Evolutionary conservation across 257 asterid species (phyloP).

Genomic region (Voacanga thouarsii): DNA sequence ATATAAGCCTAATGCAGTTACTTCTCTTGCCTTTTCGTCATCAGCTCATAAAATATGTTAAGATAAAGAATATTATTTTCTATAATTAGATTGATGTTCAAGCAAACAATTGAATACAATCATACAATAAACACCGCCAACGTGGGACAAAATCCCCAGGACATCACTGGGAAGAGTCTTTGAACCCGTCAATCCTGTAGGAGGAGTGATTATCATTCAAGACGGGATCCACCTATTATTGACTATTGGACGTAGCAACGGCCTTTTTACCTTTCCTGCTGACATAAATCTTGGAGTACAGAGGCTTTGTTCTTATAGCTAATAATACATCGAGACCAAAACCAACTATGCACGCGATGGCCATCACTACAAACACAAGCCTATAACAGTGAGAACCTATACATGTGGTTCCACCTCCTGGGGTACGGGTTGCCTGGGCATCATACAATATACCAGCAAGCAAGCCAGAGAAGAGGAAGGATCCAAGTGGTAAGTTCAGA

Average conservation of each 20-base stretch:
- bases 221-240: neutral
- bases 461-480: slow-evolving; percentile 51
- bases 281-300: slow-evolving; percentile 34
- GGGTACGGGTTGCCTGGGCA: slow-evolving; percentile 30
- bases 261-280: slow-evolving; percentile 31
- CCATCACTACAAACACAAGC: slow-evolving; percentile 46
- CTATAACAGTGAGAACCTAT: slow-evolving; percentile 42
- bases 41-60: too few relatives aligned
- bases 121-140: neutral
- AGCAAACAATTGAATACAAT: neutral
- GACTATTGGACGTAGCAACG: neutral
- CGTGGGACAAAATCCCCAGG: neutral
- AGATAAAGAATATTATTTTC: too few relatives aligned
- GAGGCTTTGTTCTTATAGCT: slow-evolving; percentile 28
- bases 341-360: slow-evolving; percentile 39
- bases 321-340: slow-evolving; percentile 35
- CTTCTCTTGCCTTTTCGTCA: too few relatives aligned
- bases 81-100: too few relatives aligned
- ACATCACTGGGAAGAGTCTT: neutral
- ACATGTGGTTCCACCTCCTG: slow-evolving; percentile 41
- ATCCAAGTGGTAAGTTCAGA: slow-evolving; percentile 45
- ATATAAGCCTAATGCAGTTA: too few relatives aligned
- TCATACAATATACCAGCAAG: slow-evolving; percentile 43
- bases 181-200: neutral
- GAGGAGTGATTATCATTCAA: neutral